These are phyloP conservation scores for Musa beccarii DNA, from an alignment of 176 grass and related monocot species.

Conservation along the genomic window DNA sequence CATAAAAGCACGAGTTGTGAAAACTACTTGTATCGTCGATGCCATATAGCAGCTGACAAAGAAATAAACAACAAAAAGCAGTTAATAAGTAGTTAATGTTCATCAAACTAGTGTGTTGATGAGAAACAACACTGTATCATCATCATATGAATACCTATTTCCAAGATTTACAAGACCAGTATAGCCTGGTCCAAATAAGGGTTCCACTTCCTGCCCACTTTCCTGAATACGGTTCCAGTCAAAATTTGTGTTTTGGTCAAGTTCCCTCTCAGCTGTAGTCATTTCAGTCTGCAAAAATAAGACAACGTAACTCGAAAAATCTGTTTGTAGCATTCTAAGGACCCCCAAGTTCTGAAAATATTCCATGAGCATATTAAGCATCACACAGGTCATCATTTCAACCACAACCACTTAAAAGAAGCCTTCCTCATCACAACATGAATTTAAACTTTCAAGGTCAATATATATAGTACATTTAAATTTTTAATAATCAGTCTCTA, in stretches of 20 bases:
- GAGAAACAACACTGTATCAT: background rate
- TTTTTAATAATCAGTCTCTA: background rate
- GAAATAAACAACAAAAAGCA: conserved; percentile 6
- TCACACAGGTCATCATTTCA: background rate
- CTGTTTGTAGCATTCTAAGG: too few relatives aligned
- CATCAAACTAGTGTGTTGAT: background rate
- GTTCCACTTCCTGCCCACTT: conserved; percentile 73
- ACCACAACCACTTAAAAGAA: background rate
- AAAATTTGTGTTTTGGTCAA: conserved; percentile 95
- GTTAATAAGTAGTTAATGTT: conserved; percentile 8
- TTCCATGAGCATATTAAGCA: background rate
- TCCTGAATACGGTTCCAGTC: conserved; percentile 99
- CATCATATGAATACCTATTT: conserved; percentile 54
- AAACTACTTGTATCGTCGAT: conserved; percentile 94
- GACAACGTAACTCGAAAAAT: too few relatives aligned
- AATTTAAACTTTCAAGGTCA: background rate
- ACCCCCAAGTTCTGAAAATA: background rate
- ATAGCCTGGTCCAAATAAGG: conserved; percentile 86
- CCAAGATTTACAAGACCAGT: conserved; percentile 88
- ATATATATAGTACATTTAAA: background rate
- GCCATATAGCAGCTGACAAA: conserved; percentile 89
- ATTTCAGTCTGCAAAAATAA: conserved; percentile 77
- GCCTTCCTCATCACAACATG: background rate
- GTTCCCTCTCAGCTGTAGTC: conserved; percentile 99
- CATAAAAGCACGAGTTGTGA: conserved; percentile 67